Base-by-base conservation (phyloP, 345 rosid species). In the Gossypium ekmanianum region DNA sequence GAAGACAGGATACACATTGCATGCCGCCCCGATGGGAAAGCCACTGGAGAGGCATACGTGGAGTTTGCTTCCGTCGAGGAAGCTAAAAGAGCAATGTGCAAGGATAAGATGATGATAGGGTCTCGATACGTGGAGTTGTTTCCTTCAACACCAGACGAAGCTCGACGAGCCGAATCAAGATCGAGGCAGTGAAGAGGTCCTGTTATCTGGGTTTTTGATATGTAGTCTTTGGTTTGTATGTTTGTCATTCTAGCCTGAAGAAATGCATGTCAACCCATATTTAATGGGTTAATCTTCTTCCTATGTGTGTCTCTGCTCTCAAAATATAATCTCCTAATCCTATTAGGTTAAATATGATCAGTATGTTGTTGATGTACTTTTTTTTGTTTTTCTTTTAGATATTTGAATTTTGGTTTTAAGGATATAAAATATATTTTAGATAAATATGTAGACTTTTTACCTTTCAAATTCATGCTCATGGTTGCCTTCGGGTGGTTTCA, bases 61-160 rank as follows among this genome's bases (percentile, higher is more conserved):
- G 97, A 90, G 86, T 94, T 94, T 81, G 83, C 76, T 71, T 87
- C 98, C 1, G 76, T 75, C 0, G 97, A 88, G 9, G 98, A 92
- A 84, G 97, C 97, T 2, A 90, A 80, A 83, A 84, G 83, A 77
- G 97, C 98, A 3, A 94, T 94, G 98, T 71, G 76, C 76, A 94
- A 87, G 83, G 97, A 94, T 84, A 94, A 90, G 88, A 90, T 88
- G 98, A 86, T 88, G 18, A 92, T 94, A 13, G 97, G 98, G 64
- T 77, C 92, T 1, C 92, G 97, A 81, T 90, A 92, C 11, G 96
- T 90, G 5, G 98, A 94, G 85, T 74, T 94, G 75, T 94, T 94
- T 79, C 94, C 98, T 62, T 84, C 94, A 18, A 86, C 94, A 18
- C 88, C 80, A 1, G 94, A 94, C 51, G 97, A 94, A 84, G 94